Conservation (phyloP, 768 basidiomycete species). For the Mycena floridula region DNA sequence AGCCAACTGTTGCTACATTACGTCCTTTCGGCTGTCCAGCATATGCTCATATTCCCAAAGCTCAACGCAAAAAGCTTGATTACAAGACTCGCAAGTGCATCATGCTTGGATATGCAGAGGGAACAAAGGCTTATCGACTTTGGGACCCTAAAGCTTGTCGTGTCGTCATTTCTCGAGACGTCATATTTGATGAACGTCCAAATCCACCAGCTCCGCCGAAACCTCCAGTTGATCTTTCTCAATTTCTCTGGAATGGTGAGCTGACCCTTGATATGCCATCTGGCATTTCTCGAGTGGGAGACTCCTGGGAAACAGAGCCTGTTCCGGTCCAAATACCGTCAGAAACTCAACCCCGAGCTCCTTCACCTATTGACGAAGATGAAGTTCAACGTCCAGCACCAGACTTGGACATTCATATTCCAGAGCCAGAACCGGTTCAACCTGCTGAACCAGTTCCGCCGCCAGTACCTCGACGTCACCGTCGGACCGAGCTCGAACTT, state of each 20-base stretch:
- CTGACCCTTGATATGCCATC: not conserved
- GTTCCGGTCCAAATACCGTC: too few species aligned
- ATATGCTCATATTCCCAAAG: conserved; percentile 15
- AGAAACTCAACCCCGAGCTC: too few species aligned
- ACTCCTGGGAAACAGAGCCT: conserved; percentile 4
- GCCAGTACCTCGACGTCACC: not conserved
- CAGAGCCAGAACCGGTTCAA: not conserved
- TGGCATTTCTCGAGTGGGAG: conserved; percentile 4
- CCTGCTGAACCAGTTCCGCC: not conserved
- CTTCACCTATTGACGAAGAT: not conserved
- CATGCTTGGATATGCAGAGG: conserved; percentile 15
- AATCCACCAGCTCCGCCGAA: conserved; percentile 8
- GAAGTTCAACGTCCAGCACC: too few species aligned
- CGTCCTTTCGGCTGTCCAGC: conserved; percentile 14
- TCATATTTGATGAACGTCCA: conserved; percentile 17
- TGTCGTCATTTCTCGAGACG: conserved; percentile 12
- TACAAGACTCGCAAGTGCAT: conserved; percentile 11
- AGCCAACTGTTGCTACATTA: not conserved
- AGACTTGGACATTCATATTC: not conserved
- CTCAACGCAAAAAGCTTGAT: conserved; percentile 8
- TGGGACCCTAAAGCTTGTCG: conserved; percentile 11
- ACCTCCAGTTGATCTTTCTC: conserved; percentile 3
- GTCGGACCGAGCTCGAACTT: not conserved
- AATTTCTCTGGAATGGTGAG: conserved; percentile 5
- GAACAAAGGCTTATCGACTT: conserved; percentile 11